phyloP scores from a whole-genome alignment of 352 stramenopile species.

The Phytophthora colocasiae region DNA sequence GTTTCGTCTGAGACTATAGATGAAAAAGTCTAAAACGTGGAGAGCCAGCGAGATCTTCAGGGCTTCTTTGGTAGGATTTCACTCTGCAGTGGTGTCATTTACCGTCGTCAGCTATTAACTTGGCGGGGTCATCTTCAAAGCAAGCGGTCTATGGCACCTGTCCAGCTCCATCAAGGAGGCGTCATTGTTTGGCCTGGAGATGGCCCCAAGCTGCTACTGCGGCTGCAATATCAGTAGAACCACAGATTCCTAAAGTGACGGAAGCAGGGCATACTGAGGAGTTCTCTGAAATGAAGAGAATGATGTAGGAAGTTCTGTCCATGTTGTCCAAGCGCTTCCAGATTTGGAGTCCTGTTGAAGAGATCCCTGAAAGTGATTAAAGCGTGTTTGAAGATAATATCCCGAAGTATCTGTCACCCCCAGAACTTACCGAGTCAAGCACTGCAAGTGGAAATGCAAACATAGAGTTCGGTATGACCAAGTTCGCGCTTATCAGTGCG shows the following conservation, averaged over 20 bases:
- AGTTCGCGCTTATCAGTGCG: conserved; percentile 87
- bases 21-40: conserved; percentile 30
- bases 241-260: conserved; percentile 41
- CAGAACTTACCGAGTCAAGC: conserved; percentile 69
- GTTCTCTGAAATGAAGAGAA: too few species aligned
- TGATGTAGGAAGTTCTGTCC: conserved; percentile 53
- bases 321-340: conserved; percentile 81
- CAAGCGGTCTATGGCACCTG: conserved; percentile 69
- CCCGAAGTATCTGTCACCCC: conserved; percentile 56
- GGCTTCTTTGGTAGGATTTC: conserved; percentile 77
- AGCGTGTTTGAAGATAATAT: conserved; percentile 64
- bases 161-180: conserved; percentile 81
- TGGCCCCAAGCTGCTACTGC: conserved; percentile 71
- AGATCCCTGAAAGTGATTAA: too few species aligned
- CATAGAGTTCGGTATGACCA: conserved; percentile 80
- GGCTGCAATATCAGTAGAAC: conserved; percentile 62
- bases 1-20: conserved; percentile 27
- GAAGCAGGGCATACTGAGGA: conserved; percentile 10
- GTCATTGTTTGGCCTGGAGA: conserved; percentile 77
- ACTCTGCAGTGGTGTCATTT: conserved; percentile 61
- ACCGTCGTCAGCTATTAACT: conserved; percentile 67
- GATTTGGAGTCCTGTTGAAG: conserved; percentile 78
- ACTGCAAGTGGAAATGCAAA: conserved; percentile 78
- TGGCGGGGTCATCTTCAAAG: conserved; percentile 70
- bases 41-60: conserved; percentile 30